Conservation (phyloP, 768 basidiomycete species). For the Suillus paluster region DNA sequence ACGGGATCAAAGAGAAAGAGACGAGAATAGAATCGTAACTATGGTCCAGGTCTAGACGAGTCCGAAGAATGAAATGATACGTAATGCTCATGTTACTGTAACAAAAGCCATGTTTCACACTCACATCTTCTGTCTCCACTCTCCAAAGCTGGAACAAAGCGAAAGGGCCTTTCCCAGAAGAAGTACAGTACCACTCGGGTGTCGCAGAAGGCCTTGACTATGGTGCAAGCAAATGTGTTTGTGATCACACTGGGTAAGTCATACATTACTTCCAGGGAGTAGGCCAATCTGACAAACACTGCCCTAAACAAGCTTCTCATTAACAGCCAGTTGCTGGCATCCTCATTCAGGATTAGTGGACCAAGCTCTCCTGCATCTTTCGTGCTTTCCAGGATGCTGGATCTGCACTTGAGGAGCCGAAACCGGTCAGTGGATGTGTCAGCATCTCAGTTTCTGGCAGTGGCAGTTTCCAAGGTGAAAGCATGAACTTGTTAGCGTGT, state of each 20-base stretch:
- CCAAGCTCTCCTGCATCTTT: too few species aligned
- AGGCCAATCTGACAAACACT: constrained; percentile 17
- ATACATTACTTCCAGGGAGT: background rate
- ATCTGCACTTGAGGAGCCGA: too few species aligned
- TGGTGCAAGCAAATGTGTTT: constrained; percentile 33
- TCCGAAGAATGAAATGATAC: too few species aligned
- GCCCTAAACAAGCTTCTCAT: constrained; percentile 13
- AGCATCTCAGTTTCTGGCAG: constrained; percentile 18
- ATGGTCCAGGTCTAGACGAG: too few species aligned
- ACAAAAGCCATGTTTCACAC: constrained; percentile 37
- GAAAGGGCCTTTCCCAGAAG: constrained; percentile 31
- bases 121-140: constrained; percentile 37
- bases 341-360: constrained; percentile 35
- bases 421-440: too few species aligned
- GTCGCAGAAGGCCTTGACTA: constrained; percentile 38
- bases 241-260: background rate
- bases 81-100: too few species aligned
- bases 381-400: too few species aligned
- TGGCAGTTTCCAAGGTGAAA: constrained; percentile 23
- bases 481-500: constrained; percentile 31
- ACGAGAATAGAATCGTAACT: too few species aligned
- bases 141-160: constrained; percentile 10
- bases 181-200: constrained; percentile 22
- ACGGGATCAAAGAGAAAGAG: too few species aligned
- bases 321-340: constrained; percentile 31